These are phyloP conservation scores for Penicillium polonicum DNA, from an alignment of 2,329 filamentous ascomycete species.

Conservation along the genomic window DNA sequence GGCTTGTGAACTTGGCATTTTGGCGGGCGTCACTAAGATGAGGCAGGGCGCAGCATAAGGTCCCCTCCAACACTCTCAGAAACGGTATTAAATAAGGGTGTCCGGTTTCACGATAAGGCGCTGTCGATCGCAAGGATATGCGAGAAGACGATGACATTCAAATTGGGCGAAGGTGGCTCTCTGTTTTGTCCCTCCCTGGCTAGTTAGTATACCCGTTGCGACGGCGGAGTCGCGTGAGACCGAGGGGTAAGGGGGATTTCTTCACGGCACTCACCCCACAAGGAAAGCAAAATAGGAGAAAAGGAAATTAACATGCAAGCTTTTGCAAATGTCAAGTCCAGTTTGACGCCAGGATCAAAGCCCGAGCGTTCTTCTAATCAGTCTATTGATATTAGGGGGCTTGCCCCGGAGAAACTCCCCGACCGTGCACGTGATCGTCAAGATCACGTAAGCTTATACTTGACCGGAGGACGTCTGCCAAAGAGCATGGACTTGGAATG, in stretches of 20 bases:
- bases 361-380: conserved; percentile 19
- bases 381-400: conserved; percentile 24
- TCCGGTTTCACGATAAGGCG: conserved; percentile 6
- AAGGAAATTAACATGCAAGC: conserved; percentile 17
- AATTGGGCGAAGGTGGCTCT: conserved; percentile 13
- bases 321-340: conserved; percentile 23
- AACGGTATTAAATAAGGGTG: not conserved
- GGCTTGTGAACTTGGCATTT: conserved; percentile 60
- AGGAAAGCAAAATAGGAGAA: conserved; percentile 12
- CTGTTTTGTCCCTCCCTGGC: conserved; percentile 23
- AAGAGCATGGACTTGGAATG: not conserved
- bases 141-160: conserved; percentile 21
- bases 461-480: no score
- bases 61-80: conserved; percentile 15
- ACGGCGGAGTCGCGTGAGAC: conserved; percentile 7
- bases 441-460: conserved; percentile 1
- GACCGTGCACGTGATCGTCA: conserved; percentile 22
- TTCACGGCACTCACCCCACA: conserved; percentile 16
- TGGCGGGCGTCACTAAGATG: conserved; percentile 35
- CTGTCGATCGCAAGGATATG: conserved; percentile 20
- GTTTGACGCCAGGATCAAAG: conserved; percentile 28
- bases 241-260: conserved; percentile 3
- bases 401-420: conserved; percentile 21
- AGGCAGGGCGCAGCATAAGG: conserved; percentile 37
- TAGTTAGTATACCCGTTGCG: conserved; percentile 26